These are phyloP conservation scores for Auriscalpium orientale DNA, from an alignment of 768 basidiomycete genomes.

Conservation along the genomic window DNA sequence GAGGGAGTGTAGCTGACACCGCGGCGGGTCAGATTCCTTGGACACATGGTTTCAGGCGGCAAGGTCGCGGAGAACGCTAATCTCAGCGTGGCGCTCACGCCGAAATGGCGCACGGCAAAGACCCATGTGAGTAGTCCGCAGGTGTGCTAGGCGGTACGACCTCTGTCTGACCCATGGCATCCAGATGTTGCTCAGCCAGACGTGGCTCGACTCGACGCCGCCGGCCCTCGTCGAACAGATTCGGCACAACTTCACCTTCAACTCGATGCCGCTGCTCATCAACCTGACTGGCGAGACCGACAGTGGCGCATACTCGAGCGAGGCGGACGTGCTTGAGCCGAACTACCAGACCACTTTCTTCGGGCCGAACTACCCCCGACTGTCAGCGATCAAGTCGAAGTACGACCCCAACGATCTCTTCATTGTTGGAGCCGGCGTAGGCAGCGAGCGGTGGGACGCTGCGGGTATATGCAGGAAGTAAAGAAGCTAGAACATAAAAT, in stretches of 20 bases:
- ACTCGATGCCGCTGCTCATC: slow-evolving; percentile 5
- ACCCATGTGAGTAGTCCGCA: slow-evolving; percentile 22
- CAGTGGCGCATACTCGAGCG: slow-evolving; percentile 12
- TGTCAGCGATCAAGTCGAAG: neutral
- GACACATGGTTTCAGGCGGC: slow-evolving; percentile 13
- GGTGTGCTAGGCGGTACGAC: no score
- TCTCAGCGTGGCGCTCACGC: slow-evolving; percentile 25
- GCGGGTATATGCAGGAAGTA: neutral
- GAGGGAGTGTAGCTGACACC: neutral
- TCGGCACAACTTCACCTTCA: neutral
- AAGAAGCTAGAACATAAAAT: no score
- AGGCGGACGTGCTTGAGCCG: slow-evolving; percentile 13
- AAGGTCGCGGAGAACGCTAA: slow-evolving; percentile 28
- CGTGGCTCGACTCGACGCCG: neutral
- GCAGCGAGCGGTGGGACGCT: slow-evolving; percentile 10
- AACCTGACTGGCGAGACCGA: slow-evolving; percentile 6
- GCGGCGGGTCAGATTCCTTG: neutral
- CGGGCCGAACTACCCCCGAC: neutral
- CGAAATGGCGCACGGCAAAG: slow-evolving; percentile 32
- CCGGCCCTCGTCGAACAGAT: neutral
- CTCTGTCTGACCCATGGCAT: no score
- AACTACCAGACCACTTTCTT: slow-evolving; percentile 12
- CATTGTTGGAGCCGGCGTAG: slow-evolving; percentile 13
- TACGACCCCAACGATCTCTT: slow-evolving; percentile 4
- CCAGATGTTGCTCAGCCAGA: neutral